Evolutionary conservation across 23 red algal genomes (phyloP).

Genomic region (Gracilariopsis chorda): DNA sequence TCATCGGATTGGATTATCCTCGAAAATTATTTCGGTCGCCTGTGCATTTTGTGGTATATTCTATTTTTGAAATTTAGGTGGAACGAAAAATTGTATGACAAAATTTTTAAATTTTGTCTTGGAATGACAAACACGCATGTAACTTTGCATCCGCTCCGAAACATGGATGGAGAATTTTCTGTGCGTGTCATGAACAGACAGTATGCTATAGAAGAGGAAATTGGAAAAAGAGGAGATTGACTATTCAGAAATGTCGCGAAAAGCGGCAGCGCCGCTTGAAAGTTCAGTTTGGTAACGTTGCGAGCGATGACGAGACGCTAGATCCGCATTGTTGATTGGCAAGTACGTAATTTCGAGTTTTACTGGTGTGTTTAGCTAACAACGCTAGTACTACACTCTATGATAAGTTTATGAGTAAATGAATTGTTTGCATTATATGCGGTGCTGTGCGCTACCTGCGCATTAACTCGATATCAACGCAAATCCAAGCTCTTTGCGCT

Average conservation of each 20-base stretch:
- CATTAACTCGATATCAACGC: too few species aligned
- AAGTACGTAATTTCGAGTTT: too few species aligned
- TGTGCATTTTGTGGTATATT: not conserved
- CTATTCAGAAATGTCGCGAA: not conserved
- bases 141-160: not conserved
- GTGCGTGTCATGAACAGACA: not conserved
- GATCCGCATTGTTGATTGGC: too few species aligned
- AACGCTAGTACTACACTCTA: too few species aligned
- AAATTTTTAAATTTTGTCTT: not conserved
- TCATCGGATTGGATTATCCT: not conserved
- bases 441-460: too few species aligned
- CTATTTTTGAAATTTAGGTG: not conserved
- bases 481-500: too few species aligned
- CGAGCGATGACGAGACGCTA: not conserved
- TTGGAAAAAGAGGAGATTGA: not conserved
- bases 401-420: too few species aligned
- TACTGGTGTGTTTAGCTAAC: too few species aligned
- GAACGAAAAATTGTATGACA: not conserved
- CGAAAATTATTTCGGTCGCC: constrained; percentile 1
- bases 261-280: not conserved
- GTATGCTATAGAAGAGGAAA: not conserved
- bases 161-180: not conserved
- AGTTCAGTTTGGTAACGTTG: not conserved
- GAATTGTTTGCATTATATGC: too few species aligned
- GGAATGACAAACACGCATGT: not conserved